Conservation (phyloP, 179 eudicot species). For the Beta lomatogona region DNA sequence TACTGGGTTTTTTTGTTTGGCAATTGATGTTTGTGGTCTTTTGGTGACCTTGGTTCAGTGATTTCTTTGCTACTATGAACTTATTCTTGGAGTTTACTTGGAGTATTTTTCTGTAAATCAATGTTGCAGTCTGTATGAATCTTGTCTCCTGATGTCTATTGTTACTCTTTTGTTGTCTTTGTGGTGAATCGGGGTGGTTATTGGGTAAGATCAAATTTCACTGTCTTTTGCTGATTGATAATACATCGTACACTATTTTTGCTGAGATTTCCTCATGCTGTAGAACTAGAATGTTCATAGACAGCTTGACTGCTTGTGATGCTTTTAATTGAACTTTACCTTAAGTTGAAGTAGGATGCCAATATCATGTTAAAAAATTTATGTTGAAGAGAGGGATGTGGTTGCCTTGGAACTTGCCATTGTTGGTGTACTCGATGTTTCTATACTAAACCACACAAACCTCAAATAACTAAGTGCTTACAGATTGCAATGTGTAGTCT, state of each 20-base stretch:
- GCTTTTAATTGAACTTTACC: not conserved
- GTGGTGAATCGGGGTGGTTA: not conserved
- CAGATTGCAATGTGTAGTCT: not conserved
- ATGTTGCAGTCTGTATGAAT: not conserved
- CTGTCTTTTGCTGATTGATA: not conserved
- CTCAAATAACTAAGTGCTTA: too few species aligned
- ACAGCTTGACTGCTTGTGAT: not conserved
- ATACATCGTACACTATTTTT: not conserved
- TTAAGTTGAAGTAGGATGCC: not conserved
- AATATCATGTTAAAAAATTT: not conserved
- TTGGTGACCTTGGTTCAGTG: not conserved
- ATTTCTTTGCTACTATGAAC: not conserved
- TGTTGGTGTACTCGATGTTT: not conserved
- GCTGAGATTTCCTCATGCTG: not conserved
- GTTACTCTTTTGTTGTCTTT: not conserved
- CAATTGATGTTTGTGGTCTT: slow-evolving; percentile 3
- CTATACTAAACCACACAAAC: too few species aligned
- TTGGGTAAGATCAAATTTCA: not conserved
- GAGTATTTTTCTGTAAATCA: not conserved
- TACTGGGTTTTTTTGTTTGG: not conserved
- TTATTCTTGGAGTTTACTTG: not conserved
- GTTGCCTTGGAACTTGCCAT: not conserved
- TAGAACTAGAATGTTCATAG: not conserved
- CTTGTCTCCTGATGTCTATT: not conserved
- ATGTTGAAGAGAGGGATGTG: not conserved